A percentile compares a stretch with the other conserved stretches of the same genome.
phyloP scores from a whole-genome alignment of 345 rosid species.

The Lepidium aucheri region DNA sequence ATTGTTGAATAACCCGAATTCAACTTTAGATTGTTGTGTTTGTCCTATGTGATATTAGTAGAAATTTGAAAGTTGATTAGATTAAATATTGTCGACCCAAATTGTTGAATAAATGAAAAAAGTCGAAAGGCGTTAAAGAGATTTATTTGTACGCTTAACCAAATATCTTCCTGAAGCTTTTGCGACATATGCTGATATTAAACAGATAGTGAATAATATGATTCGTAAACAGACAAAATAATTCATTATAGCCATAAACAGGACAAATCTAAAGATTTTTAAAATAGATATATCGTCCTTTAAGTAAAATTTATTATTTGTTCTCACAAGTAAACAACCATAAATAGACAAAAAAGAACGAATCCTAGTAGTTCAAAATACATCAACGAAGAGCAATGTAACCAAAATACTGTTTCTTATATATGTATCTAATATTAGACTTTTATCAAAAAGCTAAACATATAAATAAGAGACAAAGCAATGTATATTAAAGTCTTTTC shows the following conservation, averaged over 20 bases:
- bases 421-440: slow-evolving; percentile 5
- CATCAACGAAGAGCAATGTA: slow-evolving; percentile 4
- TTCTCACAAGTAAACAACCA: background rate
- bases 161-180: too few species aligned
- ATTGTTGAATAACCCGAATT: too few species aligned
- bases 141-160: too few species aligned
- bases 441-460: slow-evolving; percentile 5
- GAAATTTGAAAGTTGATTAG: too few species aligned
- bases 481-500: slow-evolving; percentile 3
- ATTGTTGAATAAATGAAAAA: too few species aligned
- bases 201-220: background rate
- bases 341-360: background rate
- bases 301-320: slow-evolving; percentile 17
- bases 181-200: background rate
- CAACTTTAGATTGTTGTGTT: too few species aligned
- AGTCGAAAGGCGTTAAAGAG: too few species aligned
- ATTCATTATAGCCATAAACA: background rate
- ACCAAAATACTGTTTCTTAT: background rate
- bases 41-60: too few species aligned
- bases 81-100: too few species aligned
- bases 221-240: background rate
- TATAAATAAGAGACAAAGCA: background rate
- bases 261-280: background rate
- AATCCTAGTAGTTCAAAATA: slow-evolving; percentile 12
- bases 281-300: background rate